These are phyloP conservation scores for Globisporangium irregulare DNA, from an alignment of 352 stramenopile species.

Conservation along the genomic window DNA sequence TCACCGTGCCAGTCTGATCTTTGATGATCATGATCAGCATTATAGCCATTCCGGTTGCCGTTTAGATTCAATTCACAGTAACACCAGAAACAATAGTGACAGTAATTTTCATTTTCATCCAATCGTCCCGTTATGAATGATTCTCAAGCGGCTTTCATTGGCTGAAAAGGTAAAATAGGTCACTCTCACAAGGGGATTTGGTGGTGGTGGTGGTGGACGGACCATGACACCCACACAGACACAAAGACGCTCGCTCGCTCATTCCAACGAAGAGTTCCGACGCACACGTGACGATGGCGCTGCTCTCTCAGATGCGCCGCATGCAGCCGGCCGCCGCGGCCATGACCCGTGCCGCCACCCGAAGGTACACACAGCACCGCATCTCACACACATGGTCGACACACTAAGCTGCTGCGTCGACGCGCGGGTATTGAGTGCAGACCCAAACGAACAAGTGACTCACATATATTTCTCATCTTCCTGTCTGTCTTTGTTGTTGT, in stretches of 20 bases:
- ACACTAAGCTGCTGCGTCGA: neutral
- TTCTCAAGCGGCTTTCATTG: neutral
- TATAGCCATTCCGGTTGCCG: neutral
- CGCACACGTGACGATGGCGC: slow-evolving; percentile 30
- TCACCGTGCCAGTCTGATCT: slow-evolving; percentile 21
- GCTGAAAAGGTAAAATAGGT: slow-evolving; percentile 2
- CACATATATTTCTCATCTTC: neutral
- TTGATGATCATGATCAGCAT: neutral
- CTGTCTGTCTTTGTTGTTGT: neutral
- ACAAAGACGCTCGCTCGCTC: slow-evolving; percentile 22
- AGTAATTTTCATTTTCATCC: neutral
- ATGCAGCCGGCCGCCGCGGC: slow-evolving; percentile 46
- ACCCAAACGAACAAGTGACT: slow-evolving; percentile 4
- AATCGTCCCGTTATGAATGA: neutral
- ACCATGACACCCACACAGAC: slow-evolving; percentile 10
- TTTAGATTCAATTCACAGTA: neutral
- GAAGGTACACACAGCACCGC: slow-evolving; percentile 20
- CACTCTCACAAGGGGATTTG: slow-evolving; percentile 21
- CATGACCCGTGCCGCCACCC: slow-evolving; percentile 26
- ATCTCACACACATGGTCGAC: neutral
- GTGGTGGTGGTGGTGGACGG: slow-evolving; percentile 22
- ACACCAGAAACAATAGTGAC: slow-evolving; percentile 2
- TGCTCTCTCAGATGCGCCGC: slow-evolving; percentile 56
- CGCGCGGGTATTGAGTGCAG: neutral
- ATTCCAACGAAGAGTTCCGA: slow-evolving; percentile 11